A percentile compares a stretch with the other conserved stretches of the same genome.
These are phyloP conservation scores for Pseudotulostoma volvatum DNA, from an alignment of 495 filamentous ascomycete genomes.

Conservation along the genomic window DNA sequence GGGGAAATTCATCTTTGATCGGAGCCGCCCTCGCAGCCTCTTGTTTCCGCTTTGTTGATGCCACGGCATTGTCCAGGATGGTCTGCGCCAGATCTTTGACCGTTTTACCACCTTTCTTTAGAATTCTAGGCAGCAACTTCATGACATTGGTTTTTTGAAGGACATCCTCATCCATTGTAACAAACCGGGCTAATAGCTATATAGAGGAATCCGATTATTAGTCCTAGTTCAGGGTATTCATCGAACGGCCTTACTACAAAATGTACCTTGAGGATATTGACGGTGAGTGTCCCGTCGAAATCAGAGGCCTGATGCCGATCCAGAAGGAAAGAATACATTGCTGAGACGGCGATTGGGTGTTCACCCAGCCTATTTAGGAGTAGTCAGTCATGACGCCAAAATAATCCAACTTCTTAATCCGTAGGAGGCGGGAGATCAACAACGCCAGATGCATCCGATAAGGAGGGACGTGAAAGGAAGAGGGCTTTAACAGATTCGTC, in stretches of 20 bases:
- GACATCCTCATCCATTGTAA: slow-evolving; percentile 43
- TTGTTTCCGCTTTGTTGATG: slow-evolving; percentile 33
- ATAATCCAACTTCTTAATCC: too few relatives aligned
- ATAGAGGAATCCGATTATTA: too few relatives aligned
- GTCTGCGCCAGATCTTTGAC: slow-evolving; percentile 41
- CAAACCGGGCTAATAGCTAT: slow-evolving; percentile 45
- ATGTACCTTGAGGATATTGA: slow-evolving; percentile 45
- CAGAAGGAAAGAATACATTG: slow-evolving; percentile 46
- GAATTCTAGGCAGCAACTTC: slow-evolving; percentile 42
- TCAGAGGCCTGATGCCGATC: slow-evolving; percentile 52
- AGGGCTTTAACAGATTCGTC: too few relatives aligned
- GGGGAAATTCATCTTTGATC: slow-evolving; percentile 19
- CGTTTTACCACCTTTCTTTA: slow-evolving; percentile 48
- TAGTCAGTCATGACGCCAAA: too few relatives aligned
- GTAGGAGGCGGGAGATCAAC: too few relatives aligned
- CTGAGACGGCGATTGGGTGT: slow-evolving; percentile 36
- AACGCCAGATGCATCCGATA: too few relatives aligned
- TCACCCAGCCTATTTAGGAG: slow-evolving; percentile 32
- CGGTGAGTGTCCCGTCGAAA: slow-evolving; percentile 42
- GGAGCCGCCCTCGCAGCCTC: slow-evolving; percentile 17
- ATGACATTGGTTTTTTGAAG: slow-evolving; percentile 52
- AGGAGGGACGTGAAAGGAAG: too few relatives aligned
- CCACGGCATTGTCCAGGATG: slow-evolving; percentile 39
- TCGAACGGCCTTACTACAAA: too few relatives aligned
- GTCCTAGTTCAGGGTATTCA: too few relatives aligned